Conservation (phyloP, 2,329 filamentous ascomycete genomes). For the Cercospora berteroae region DNA sequence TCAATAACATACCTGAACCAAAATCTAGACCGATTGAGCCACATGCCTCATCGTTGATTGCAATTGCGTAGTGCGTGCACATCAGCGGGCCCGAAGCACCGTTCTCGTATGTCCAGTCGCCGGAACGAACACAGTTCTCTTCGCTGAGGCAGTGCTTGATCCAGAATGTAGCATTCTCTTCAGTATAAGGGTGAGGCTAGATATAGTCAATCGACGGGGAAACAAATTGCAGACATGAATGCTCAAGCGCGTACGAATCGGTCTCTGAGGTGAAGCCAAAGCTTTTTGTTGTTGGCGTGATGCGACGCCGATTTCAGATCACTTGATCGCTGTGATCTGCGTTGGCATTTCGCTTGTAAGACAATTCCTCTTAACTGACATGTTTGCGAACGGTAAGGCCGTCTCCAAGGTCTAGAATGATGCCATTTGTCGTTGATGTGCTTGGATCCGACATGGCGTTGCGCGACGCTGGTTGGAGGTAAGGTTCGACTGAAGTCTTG, state of each 20-base stretch:
- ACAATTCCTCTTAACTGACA: neutral
- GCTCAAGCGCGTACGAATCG: slow-evolving; percentile 31
- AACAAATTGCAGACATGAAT: neutral
- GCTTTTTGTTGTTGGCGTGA: slow-evolving; percentile 35
- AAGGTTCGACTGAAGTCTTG: neutral
- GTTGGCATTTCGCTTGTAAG: neutral
- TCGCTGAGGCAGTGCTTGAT: slow-evolving; percentile 33
- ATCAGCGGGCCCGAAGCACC: slow-evolving; percentile 23
- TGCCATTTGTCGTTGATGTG: neutral
- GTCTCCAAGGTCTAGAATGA: slow-evolving; percentile 13
- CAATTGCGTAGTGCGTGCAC: slow-evolving; percentile 27
- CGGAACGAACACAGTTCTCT: slow-evolving; percentile 19
- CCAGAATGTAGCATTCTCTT: slow-evolving; percentile 37
- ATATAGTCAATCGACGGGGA: neutral
- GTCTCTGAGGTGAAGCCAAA: slow-evolving; percentile 41
- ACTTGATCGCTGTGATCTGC: neutral
- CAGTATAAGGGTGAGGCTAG: slow-evolving; percentile 41
- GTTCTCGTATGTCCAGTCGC: slow-evolving; percentile 22
- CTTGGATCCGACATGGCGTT: neutral
- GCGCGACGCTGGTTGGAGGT: neutral
- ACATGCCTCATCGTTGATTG: slow-evolving; percentile 33
- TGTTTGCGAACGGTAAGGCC: slow-evolving; percentile 18
- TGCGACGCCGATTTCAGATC: slow-evolving; percentile 9
- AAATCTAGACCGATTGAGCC: slow-evolving; percentile 41
- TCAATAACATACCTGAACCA: slow-evolving; percentile 30